A percentile compares a stretch with the other conserved stretches of the same genome.
Evolutionary conservation across 2,329 filamentous ascomycete genomes (phyloP).

Genomic region (Pseudocercospora musae): DNA sequence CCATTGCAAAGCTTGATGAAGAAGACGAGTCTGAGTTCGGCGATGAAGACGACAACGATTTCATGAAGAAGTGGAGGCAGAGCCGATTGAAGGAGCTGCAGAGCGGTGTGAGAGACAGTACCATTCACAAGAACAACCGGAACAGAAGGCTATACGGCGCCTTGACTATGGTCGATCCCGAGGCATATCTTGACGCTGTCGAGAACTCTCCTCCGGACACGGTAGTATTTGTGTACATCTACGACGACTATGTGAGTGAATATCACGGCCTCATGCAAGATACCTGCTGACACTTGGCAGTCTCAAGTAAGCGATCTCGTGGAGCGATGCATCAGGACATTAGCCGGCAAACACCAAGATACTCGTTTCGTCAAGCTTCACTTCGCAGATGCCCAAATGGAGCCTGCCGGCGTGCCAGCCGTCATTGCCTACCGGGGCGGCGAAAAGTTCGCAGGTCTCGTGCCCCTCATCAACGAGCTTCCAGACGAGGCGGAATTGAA

Average conservation of each 20-base stretch:
- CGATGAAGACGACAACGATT: slow-evolving; percentile 70
- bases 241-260: slow-evolving; percentile 72
- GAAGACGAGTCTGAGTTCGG: slow-evolving; percentile 54
- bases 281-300: slow-evolving; percentile 44
- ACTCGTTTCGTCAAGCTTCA: slow-evolving; percentile 89
- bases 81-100: slow-evolving; percentile 71
- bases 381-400: slow-evolving; percentile 90
- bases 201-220: slow-evolving; percentile 82
- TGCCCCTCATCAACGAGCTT: slow-evolving; percentile 82
- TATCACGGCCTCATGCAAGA: background rate
- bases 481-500: slow-evolving; percentile 56
- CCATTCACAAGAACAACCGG: slow-evolving; percentile 44
- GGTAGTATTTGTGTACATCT: slow-evolving; percentile 88
- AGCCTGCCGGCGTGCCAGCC: slow-evolving; percentile 81
- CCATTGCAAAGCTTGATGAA: slow-evolving; percentile 27
- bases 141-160: slow-evolving; percentile 71
- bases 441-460: slow-evolving; percentile 85
- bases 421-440: slow-evolving; percentile 85
- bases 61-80: slow-evolving; percentile 82
- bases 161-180: slow-evolving; percentile 79
- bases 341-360: slow-evolving; percentile 68
- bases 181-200: slow-evolving; percentile 92
- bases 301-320: slow-evolving; percentile 75
- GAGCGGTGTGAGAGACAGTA: slow-evolving; percentile 60
- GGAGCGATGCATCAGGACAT: slow-evolving; percentile 70